Percentiles rank a stretch among this genome's conserved stretches.
phyloP scores from a whole-genome alignment of 805 yeast genomes.

The Saccharomycopsis sp. region DNA sequence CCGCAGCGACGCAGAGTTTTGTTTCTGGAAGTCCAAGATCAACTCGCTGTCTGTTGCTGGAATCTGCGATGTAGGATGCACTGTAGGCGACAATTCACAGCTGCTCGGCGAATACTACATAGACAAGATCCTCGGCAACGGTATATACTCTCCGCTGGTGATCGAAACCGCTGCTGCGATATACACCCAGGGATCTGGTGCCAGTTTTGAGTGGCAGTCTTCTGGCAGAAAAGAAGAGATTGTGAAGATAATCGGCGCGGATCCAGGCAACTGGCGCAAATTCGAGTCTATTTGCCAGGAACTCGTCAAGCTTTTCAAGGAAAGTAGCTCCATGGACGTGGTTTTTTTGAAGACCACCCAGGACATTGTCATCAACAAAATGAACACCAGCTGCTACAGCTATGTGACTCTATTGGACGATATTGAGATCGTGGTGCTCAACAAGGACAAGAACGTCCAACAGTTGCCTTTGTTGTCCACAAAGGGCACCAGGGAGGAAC shows the following conservation, averaged over 20 bases:
- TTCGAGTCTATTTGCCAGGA: conserved; percentile 71
- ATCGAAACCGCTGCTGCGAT: conserved; percentile 48
- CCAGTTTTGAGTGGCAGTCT: neutral
- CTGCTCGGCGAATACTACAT: conserved; percentile 35
- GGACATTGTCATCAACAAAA: conserved; percentile 30
- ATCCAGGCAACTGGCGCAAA: conserved; percentile 53
- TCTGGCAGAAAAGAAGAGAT: neutral
- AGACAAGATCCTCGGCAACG: conserved; percentile 42
- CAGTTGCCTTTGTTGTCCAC: conserved; percentile 24
- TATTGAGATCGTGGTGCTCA: conserved; percentile 30
- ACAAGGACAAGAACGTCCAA: conserved; percentile 29
- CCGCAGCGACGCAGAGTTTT: conserved; percentile 23
- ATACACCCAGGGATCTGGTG: conserved; percentile 38
- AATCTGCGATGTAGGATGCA: conserved; percentile 20
- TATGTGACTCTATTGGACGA: conserved; percentile 21
- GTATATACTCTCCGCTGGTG: conserved; percentile 41
- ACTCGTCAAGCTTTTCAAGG: conserved; percentile 37
- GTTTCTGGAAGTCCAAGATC: conserved; percentile 23
- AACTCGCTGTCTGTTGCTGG: neutral
- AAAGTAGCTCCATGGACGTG: conserved; percentile 1
- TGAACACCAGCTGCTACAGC: conserved; percentile 30
- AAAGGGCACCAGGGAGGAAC: conserved; percentile 23
- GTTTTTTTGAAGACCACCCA: no score
- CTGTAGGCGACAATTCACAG: conserved; percentile 26
- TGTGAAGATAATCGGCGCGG: conserved; percentile 23